phyloP scores from a whole-genome alignment of 441 rosid genomes.

The Corymbia citriodora region DNA sequence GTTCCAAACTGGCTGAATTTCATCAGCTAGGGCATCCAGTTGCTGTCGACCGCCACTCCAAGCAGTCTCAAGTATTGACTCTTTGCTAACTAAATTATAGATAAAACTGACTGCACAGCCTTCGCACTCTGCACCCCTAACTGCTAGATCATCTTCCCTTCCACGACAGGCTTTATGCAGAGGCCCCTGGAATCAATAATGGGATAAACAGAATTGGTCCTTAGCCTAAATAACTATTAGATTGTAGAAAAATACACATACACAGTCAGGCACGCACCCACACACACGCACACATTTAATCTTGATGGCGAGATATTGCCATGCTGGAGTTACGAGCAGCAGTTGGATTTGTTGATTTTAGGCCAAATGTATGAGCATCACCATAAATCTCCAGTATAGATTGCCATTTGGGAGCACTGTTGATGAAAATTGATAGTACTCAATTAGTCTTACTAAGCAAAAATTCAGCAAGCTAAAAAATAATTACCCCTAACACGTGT shows the following conservation, averaged over 20 bases:
- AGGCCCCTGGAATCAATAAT: slow-evolving; percentile 58
- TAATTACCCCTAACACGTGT: background rate
- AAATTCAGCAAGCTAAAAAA: background rate
- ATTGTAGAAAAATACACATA: background rate
- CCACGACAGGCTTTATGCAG: slow-evolving; percentile 50
- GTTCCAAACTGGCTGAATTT: slow-evolving; percentile 93
- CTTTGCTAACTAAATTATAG: slow-evolving; percentile 81
- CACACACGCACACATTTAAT: background rate
- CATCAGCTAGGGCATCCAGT: slow-evolving; percentile 93
- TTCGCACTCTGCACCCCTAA: slow-evolving; percentile 61
- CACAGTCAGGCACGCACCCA: background rate
- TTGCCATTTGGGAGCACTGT: slow-evolving; percentile 82
- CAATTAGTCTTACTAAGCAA: slow-evolving; percentile 7
- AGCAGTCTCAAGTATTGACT: slow-evolving; percentile 82
- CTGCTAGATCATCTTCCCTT: slow-evolving; percentile 45
- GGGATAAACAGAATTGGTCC: background rate
- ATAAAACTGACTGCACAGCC: slow-evolving; percentile 81
- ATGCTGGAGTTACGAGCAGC: slow-evolving; percentile 66
- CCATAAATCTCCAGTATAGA: slow-evolving; percentile 64
- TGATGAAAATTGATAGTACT: slow-evolving; percentile 9
- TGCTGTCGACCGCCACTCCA: slow-evolving; percentile 97
- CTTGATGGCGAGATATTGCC: slow-evolving; percentile 59
- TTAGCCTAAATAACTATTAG: background rate
- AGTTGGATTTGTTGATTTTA: slow-evolving; percentile 50
- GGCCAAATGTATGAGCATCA: slow-evolving; percentile 77